Evolutionary conservation across 176 grass and related monocot genomes (phyloP), one percentile per base, ranked within the genome.

Genomic region (Eleusine coracana): DNA sequence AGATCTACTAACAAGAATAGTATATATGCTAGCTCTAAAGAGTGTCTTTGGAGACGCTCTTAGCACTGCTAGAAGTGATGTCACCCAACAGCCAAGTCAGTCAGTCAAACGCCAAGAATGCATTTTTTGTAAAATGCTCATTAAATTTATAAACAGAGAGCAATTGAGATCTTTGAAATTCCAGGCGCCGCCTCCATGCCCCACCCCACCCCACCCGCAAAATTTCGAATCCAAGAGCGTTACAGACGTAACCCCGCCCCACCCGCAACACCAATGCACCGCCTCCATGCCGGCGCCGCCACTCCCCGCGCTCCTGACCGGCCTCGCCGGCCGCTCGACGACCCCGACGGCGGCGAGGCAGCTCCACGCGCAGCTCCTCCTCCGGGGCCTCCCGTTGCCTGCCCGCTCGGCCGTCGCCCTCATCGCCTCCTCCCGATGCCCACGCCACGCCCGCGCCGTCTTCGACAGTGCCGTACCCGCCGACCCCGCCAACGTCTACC

Each of bases 351-450:
- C 34, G 48, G 65, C 84, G 17, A 78, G 73, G 87, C 88, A 88
- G 81, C 65, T 90, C 44, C 92, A 94, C 41, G 83, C 83, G 74
- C 92, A 84, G 52, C 80, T 86, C 27, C 69, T 88, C 66, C 55
- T 84, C 49, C 76, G 80, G 23, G 88, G 86, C 39, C 70, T 90
- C 70, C 69, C 48, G 41, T 81, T 75, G 21, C 71, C 87, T 0
- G 85, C 85, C 55, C 75, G 78, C 66, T 67, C 74, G 0, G 92
- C 86, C 73, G 88, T 91, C 37, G 36, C 82, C 23, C 89, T 89
- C 40, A 64, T 89, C 79, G 75, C 86, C 17, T 66, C 82, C 3
- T 86, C 86, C 59, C 71, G 42, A 17, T 87, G 20, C 5, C 82
- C 84, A 25, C 71, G 76, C 80, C 85, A 91, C 60, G 71, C 89